A percentile compares a stretch with the other conserved stretches of the same genome.
Conservation (phyloP, 116 monocot genomes). For the Thalassia testudinum region DNA sequence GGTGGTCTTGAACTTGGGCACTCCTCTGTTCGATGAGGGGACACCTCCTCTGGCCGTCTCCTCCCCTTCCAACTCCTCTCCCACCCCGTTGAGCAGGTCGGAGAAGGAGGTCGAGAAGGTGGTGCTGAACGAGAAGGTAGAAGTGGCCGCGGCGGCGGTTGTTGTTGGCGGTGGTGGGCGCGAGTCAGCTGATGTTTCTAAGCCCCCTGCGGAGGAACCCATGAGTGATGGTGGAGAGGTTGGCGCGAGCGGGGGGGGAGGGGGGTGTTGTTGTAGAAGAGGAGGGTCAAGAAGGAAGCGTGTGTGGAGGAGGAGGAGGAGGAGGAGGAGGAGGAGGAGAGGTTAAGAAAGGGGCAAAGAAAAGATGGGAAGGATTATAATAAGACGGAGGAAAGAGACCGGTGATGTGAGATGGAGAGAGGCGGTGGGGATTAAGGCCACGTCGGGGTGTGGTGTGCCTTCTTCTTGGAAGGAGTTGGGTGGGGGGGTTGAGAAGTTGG, state of each 20-base stretch:
- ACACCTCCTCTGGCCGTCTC: too few species aligned
- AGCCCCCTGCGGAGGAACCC: slow-evolving; percentile 17
- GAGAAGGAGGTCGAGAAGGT: slow-evolving; percentile 24
- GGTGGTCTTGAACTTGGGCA: slow-evolving; percentile 69
- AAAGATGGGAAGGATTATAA: too few species aligned
- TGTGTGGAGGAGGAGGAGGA: not conserved
- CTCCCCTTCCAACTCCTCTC: not conserved
- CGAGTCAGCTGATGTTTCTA: slow-evolving; percentile 7
- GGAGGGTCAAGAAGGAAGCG: not conserved
- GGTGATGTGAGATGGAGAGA: too few species aligned
- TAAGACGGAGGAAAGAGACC: too few species aligned
- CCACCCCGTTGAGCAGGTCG: slow-evolving; percentile 27
- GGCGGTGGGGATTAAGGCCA: too few species aligned
- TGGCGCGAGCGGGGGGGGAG: not conserved
- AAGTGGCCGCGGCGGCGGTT: too few species aligned
- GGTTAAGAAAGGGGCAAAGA: too few species aligned
- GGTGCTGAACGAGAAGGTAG: slow-evolving; percentile 10
- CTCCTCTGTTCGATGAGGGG: slow-evolving; percentile 4
- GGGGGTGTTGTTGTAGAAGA: not conserved
- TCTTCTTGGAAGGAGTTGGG: too few species aligned
- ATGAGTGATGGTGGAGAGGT: slow-evolving; percentile 6
- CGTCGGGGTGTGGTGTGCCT: too few species aligned
- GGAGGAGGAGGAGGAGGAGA: not conserved
- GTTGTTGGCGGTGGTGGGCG: not conserved
- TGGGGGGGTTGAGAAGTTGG: too few species aligned